Conservation (phyloP, 2,329 filamentous ascomycete genomes). For the Hymenoscyphus scutula region DNA sequence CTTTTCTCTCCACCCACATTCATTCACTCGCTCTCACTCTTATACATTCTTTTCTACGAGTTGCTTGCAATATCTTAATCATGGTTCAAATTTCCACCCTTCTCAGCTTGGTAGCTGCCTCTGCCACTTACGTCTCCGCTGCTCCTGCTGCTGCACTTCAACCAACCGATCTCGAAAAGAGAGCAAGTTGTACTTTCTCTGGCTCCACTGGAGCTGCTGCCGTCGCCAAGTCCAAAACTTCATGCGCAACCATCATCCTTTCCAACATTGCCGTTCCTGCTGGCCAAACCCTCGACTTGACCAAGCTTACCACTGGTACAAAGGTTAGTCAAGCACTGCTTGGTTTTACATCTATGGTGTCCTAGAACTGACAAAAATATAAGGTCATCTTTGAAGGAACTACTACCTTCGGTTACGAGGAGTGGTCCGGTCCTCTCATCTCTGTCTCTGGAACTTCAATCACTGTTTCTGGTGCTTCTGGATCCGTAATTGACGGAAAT, state of each 20-base stretch:
- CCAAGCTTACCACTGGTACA: constrained; percentile 50
- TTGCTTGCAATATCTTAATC: constrained; percentile 14
- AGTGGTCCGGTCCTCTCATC: constrained; percentile 64
- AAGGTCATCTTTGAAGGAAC: constrained; percentile 60
- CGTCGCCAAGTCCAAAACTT: constrained; percentile 47
- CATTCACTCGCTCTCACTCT: not conserved
- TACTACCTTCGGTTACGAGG: constrained; percentile 64
- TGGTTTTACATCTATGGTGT: too few relatives aligned
- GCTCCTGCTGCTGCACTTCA: constrained; percentile 23
- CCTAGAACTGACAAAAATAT: constrained; percentile 3
- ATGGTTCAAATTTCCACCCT: constrained; percentile 30
- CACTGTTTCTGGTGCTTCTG: constrained; percentile 26
- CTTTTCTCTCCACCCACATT: constrained; percentile 1
- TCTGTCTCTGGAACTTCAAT: constrained; percentile 52
- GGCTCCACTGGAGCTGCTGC: constrained; percentile 40
- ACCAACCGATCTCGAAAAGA: constrained; percentile 27
- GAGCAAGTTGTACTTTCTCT: constrained; percentile 53
- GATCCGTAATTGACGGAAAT: constrained; percentile 51
- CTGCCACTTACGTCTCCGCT: constrained; percentile 22
- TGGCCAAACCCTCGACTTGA: constrained; percentile 53
- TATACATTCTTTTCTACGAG: constrained; percentile 4
- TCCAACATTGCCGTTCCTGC: constrained; percentile 54
- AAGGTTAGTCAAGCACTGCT: constrained; percentile 12
- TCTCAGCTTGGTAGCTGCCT: constrained; percentile 22
- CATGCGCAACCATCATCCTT: constrained; percentile 54